Evolutionary conservation across 225 moss, liverwort and hornwort genomes (phyloP), one percentile per base, ranked within the genome.

Genomic region (Marchantia polymorpha): DNA sequence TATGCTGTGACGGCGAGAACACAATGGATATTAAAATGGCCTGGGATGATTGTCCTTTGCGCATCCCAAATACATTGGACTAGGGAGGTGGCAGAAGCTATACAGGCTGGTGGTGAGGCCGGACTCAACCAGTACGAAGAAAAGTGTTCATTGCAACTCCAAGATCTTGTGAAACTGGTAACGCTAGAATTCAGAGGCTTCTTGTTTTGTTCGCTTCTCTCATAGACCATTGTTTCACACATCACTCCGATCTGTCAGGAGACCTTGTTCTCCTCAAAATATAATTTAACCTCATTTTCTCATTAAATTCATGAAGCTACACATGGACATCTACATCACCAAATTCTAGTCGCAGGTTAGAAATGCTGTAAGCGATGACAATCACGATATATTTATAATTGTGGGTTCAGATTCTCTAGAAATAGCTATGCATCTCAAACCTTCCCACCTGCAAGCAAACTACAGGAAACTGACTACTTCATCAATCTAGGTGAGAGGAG

Each of bases 1-100:
- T 94, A 94, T 84, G 89, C 63, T 46, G 81, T 94, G 8, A 90
- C 86, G 64, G 77, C 80, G 23, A 90, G 92, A 75, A 79, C 84
- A 67, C 80, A 83, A 23, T 94, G 94, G 94, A 94, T 94, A 1
- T 81, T 94, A 0, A 79, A 87, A 64, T 94, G 94, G 94, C 94
- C 94, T 11, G 91, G 94, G 27, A 94, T 94, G 94, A 84, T 94
- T 69, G 92, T 94, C 52, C 85, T 94, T 29, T 94, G 90, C 66
- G 94, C 88, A n/a, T 94, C 94, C 0, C 94, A 94, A 90, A 92
- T 92, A 90, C 91, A 91, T 80, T 94, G 94, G 94, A 94, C 94
- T 12, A 91, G 69, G 82, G 94, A 94, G 78, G 85, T 94, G 73
- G 91, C 91, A 72, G 85, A 83, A 10, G 85, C 91, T 1, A 39